These are phyloP conservation scores for Aureobasidium sp. DNA, from an alignment of 2,329 filamentous ascomycete genomes.

Conservation along the genomic window DNA sequence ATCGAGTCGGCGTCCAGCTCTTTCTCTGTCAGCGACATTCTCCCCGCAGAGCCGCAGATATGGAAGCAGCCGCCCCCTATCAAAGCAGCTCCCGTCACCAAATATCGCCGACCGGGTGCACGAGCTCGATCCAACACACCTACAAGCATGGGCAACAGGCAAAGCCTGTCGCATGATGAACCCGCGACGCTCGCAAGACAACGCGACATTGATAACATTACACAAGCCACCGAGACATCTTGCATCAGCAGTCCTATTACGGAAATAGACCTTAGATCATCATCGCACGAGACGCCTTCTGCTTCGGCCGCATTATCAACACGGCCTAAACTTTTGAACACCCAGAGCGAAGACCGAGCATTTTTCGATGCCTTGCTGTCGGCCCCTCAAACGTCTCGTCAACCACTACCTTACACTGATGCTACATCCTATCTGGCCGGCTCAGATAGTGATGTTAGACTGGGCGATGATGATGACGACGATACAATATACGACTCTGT, in stretches of 20 bases:
- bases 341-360: slow-evolving; percentile 37
- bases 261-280: slow-evolving; percentile 11
- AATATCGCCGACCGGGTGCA: slow-evolving; percentile 24
- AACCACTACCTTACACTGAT: slow-evolving; percentile 39
- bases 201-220: slow-evolving; percentile 30
- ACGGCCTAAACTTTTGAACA: not conserved
- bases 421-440: slow-evolving; percentile 55
- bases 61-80: slow-evolving; percentile 34
- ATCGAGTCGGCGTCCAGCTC: slow-evolving; percentile 34
- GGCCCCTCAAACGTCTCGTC: not conserved
- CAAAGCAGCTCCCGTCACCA: slow-evolving; percentile 28
- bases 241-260: slow-evolving; percentile 9
- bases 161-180: slow-evolving; percentile 31
- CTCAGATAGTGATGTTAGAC: slow-evolving; percentile 62
- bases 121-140: slow-evolving; percentile 19
- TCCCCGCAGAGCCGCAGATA: slow-evolving; percentile 32
- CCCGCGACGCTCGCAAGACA: slow-evolving; percentile 30
- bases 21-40: slow-evolving; percentile 45
- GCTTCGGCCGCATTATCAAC: not conserved
- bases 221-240: slow-evolving; percentile 1
- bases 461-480: slow-evolving; percentile 68
- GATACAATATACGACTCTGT: slow-evolving; percentile 72
- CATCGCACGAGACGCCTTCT: slow-evolving; percentile 1
- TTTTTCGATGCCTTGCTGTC: slow-evolving; percentile 29
- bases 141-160: slow-evolving; percentile 32